Percentiles rank a stretch among this genome's conserved stretches.
These are phyloP conservation scores for Brassica rapa DNA, from an alignment of 345 rosid genomes.

Conservation along the genomic window DNA sequence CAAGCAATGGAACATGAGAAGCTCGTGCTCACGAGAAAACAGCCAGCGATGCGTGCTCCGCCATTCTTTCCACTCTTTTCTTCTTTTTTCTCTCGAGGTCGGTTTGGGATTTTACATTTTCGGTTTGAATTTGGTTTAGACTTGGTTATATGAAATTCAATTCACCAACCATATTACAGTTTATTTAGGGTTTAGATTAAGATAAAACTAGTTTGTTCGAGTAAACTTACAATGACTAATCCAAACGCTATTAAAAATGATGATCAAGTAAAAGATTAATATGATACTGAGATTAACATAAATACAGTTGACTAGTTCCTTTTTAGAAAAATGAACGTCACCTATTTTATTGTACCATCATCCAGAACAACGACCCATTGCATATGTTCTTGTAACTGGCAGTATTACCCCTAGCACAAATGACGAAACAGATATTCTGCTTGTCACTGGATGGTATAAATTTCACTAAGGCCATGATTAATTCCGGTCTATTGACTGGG, in stretches of 20 bases:
- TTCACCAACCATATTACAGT: background rate
- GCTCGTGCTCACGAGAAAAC: conserved; percentile 31
- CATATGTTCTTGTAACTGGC: background rate
- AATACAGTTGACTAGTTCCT: background rate
- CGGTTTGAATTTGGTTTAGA: conserved; percentile 17
- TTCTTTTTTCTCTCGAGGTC: conserved; percentile 3
- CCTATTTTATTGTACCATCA: background rate
- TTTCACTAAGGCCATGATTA: background rate
- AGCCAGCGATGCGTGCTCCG: conserved; percentile 20
- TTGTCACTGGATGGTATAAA: background rate
- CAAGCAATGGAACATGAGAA: conserved; percentile 31
- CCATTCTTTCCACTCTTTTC: background rate
- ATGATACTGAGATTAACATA: background rate
- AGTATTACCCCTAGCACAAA: too few species aligned
- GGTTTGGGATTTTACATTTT: background rate
- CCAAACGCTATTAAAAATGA: background rate
- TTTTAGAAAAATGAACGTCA: conserved; percentile 8
- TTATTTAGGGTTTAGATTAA: background rate
- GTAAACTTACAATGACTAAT: background rate
- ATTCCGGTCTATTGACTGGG: too few species aligned
- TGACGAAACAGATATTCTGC: background rate
- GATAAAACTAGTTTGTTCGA: too few species aligned
- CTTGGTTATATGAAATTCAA: background rate
- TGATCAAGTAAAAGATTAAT: background rate
- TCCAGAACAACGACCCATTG: conserved; percentile 7